phyloP scores from a whole-genome alignment of 75 land plant genomes.

The Sequoia sempervirens region DNA sequence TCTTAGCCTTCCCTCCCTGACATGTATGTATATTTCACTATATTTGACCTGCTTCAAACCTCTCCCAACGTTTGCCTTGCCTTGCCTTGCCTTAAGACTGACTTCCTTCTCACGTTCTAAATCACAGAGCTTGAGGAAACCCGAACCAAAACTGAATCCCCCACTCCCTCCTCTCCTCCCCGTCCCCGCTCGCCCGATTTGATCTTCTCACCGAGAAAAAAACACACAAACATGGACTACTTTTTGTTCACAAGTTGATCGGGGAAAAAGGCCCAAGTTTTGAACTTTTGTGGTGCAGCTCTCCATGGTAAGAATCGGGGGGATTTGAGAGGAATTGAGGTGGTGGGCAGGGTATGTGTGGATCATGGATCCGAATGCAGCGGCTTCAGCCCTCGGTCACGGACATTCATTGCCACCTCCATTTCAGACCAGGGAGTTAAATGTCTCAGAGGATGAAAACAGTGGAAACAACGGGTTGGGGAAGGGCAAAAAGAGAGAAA shows the following conservation, averaged over 20 bases:
- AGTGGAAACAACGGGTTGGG: constrained; percentile 29
- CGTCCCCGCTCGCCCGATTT: too few species aligned
- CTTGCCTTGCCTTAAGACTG: too few species aligned
- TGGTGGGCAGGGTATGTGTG: background rate
- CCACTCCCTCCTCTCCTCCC: too few species aligned
- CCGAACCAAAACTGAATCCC: too few species aligned
- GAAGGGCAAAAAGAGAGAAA: background rate
- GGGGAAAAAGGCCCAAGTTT: too few species aligned
- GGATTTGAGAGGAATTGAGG: background rate
- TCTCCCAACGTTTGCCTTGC: background rate
- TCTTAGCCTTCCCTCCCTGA: too few species aligned
- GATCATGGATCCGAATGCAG: constrained; percentile 4
- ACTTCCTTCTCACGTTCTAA: background rate
- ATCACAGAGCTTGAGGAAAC: background rate
- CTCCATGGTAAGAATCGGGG: too few species aligned
- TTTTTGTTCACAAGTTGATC: too few species aligned
- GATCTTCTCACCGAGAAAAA: too few species aligned
- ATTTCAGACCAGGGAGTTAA: background rate
- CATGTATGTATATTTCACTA: background rate
- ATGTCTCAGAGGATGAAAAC: constrained; percentile 31
- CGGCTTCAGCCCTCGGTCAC: background rate
- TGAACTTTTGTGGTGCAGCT: too few species aligned
- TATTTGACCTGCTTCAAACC: constrained; percentile 6
- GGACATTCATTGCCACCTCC: constrained; percentile 5
- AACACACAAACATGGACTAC: too few species aligned